Base-by-base conservation (phyloP, 2,329 filamentous ascomycete species). In the Colletotrichum endophyticum region DNA sequence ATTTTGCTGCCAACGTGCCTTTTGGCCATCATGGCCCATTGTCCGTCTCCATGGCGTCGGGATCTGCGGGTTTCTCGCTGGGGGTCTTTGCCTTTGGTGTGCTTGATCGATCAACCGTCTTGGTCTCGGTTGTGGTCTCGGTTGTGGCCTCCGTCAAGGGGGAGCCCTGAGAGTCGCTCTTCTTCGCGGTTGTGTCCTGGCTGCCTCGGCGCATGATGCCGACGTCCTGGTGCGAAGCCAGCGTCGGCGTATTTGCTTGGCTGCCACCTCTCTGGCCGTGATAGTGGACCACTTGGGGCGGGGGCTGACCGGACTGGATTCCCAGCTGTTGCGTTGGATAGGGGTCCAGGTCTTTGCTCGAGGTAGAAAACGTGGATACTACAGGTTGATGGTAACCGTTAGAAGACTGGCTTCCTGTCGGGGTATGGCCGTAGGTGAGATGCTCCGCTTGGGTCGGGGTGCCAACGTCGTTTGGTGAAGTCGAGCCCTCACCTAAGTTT, bases 341-440 rank as follows among this genome's bases (percentile, higher is more conserved):
- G 1, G 91, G 92, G 80, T 94, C 91, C 36, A 94, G 85, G 81
- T 94, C 92, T 82, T 92, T 93, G 84, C 92, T 94, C 12, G 92
- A 94, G 3, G 92, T 94, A 44, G 92, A 94, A 80, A 94, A 94
- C 27, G 91, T 93, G 61, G 92, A 94, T 59, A 94, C 90, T 27
- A 94, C 87, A 7, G 92, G 92, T 81, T 93, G 92, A 81, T 92
- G 91, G 80, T 94, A 94, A n/a, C 92, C 92, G 82, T 93, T 93
- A 66, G 89, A 85, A n/a, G 72, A 76, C 57, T 78, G 76, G n/a
- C 77, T 78, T n/a, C 69, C 75, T 19, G 77, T 78, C 34, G 76
- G 66, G 25, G 74, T 76, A 36, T 76, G 74, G 30, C 74, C 74
- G 16, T 76, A 72, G 32, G 67, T 81, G 61, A 80, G 83, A 79